phyloP scores from a whole-genome alignment of 1,284 basidiomycete genomes.

The Clitocybe nebularis region DNA sequence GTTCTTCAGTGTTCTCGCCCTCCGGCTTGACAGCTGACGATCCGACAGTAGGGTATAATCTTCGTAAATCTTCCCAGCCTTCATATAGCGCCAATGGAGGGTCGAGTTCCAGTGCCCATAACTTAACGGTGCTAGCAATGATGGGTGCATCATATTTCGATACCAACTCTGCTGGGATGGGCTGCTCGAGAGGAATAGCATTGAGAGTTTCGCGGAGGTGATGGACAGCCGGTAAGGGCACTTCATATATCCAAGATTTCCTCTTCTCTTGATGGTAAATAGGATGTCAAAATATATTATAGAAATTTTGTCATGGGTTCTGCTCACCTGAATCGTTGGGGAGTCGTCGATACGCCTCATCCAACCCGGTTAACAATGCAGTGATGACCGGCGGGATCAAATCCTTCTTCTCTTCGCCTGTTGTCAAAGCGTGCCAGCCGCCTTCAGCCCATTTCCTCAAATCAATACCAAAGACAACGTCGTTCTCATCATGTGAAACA shows the following conservation, averaged over 20 bases:
- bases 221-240: constrained; percentile 79
- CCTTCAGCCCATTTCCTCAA: constrained; percentile 83
- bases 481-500: constrained; percentile 72
- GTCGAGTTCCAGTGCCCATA: constrained; percentile 85
- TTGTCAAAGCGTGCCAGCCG: constrained; percentile 52
- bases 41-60: constrained; percentile 76
- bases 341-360: constrained; percentile 61
- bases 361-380: constrained; percentile 63
- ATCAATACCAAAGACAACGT: constrained; percentile 88
- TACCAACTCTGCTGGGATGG: constrained; percentile 64
- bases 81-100: constrained; percentile 82
- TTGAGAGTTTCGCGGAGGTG: constrained; percentile 83
- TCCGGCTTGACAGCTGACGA: constrained; percentile 45
- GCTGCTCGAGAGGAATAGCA: constrained; percentile 58
- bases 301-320: not conserved
- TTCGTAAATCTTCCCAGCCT: constrained; percentile 86
- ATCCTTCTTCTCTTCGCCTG: constrained; percentile 55
- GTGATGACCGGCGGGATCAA: constrained; percentile 72
- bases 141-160: constrained; percentile 81
- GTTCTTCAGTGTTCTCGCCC: constrained; percentile 48
- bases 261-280: constrained; percentile 63
- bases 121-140: constrained; percentile 78
- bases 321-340: constrained; percentile 61
- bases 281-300: constrained; percentile 8
- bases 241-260: constrained; percentile 91